Evolutionary conservation across 2,329 filamentous ascomycete genomes (phyloP), one percentile per base, ranked within the genome.

Genomic region (Raffaelea albimanens): DNA sequence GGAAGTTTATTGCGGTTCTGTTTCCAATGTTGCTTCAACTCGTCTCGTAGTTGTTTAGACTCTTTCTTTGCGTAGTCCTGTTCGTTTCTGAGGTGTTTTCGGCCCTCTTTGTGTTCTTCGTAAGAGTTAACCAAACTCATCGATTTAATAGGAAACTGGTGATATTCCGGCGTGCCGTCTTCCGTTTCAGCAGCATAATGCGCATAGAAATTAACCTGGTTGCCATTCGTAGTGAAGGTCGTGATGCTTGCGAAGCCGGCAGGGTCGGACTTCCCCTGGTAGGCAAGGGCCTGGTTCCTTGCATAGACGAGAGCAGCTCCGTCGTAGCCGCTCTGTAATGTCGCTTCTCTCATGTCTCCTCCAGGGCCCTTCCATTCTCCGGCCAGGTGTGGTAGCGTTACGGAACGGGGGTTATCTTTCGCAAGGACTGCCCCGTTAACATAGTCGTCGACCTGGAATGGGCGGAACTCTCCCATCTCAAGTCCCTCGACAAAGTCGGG

Each of bases 231-330:
- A 19, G 53, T 54, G 39, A 61, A 61, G 0, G 58, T 62, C 5
- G 53, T 55, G 46, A 62, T 23, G 4, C 48, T 36, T 8, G 60
- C 53, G 25, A 57, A 50, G 4, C 55, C 54, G 2, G 50, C 29
- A 2, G 51, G 46, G 22, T 58, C 51, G 1, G 52, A 23, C 20
- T 52, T 48, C 1, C 50, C 53, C 5, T 58, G 13, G 21, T 51
- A 54, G 5, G 33, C 5, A 1, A 62, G 55, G 29, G 59, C 59
- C 7, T 54, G 41, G 20, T 54, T 60, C 19, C 60, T 48, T 2
- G 53, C 54, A 22, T 59, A 55, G 14, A 60, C 58, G 5, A 62
- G 51, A 1, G 58, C 55, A 4, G 59, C 57, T 16, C 59, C 60
- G 38, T 57, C 51, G 34, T 58, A 57, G 3, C 51, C 45, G 40